A percentile compares a stretch with the other conserved stretches of the same genome.
Conservation (phyloP, 83 land plant genomes). For the Picea engelmannii region DNA sequence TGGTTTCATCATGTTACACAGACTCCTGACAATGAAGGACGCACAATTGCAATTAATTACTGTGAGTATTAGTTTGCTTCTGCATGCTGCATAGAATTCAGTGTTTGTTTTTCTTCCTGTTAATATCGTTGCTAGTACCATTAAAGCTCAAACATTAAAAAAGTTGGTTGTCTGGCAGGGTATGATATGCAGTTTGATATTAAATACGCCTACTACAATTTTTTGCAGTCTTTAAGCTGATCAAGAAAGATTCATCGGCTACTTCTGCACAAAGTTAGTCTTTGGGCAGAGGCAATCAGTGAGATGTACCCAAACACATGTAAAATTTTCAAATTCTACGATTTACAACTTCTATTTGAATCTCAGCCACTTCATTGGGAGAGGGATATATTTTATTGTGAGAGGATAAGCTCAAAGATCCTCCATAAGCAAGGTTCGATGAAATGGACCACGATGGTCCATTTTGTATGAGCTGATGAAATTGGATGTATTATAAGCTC, state of each 20-base stretch:
- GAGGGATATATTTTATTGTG: no score
- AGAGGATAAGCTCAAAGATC: no score
- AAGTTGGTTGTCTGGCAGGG: conserved; percentile 57
- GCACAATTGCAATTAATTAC: conserved; percentile 84
- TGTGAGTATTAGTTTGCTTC: conserved; percentile 47
- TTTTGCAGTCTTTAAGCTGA: conserved; percentile 55
- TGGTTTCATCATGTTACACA: conserved; percentile 97
- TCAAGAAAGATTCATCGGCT: background rate
- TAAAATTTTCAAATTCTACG: no score
- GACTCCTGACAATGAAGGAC: conserved; percentile 70
- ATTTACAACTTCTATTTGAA: no score
- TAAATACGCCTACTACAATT: conserved; percentile 95
- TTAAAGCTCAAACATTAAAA: conserved; percentile 2
- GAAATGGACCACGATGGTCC: no score
- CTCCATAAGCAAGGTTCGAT: no score
- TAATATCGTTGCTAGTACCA: conserved; percentile 6
- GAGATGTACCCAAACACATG: no score
- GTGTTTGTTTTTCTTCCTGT: background rate
- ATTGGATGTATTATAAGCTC: no score
- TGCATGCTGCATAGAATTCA: background rate
- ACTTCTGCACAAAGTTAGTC: no score
- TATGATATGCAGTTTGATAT: conserved; percentile 97
- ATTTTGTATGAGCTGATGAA: no score
- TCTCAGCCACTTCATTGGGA: no score
- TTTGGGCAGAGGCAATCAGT: no score